Evolutionary conservation across 2,329 filamentous ascomycete genomes (phyloP), one percentile per base, ranked within the genome.

Genomic region (Neonectria hederae): DNA sequence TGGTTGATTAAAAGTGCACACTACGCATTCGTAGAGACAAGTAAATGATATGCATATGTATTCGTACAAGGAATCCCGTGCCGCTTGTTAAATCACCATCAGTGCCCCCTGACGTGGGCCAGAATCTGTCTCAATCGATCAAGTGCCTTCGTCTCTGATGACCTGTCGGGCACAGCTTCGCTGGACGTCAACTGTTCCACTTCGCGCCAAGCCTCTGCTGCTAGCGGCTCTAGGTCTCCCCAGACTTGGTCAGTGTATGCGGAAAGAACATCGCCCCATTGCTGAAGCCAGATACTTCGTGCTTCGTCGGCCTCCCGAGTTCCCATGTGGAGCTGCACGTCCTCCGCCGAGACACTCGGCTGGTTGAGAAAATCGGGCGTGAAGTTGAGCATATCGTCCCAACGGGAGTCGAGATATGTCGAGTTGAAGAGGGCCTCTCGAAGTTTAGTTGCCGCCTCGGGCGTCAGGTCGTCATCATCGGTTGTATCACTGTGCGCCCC

Each of bases 161-260:
- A 32, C 7, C 74, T 70, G 26, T 54, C 54, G 17, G 56, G 43
- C 22, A 60, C 58, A 52, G 56, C 28, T 56, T 78, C 74, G 14
- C 32, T 52, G 9, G 60, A 54, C 30, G 63, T 54, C 24, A 83
- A 74, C 26, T 80, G 74, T 52, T 84, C 78, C 21, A 91, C 76
- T 73, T 92, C 89, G 49, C 77, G 76, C 61, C 79, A 80, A 4
- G 89, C 90, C 65, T 86, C 83, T 54, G 82, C 78, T 10, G 89
- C 83, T 35, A 90, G 78, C 4, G 84, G 82, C 30, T 82, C 77
- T 21, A 92, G 75, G 61, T 87, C 87, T 21, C 90, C 90, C 90
- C 90, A 92, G 24, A 92, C 89, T 59, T 91, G 86, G 72, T 91
- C 88, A 0, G 83, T 83, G 68, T 90, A 90, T 35, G 81, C 78